Evolutionary conservation across 805 yeast genomes (phyloP), one percentile per base, ranked within the genome.

Genomic region (Scheffersomyces ergatensis): DNA sequence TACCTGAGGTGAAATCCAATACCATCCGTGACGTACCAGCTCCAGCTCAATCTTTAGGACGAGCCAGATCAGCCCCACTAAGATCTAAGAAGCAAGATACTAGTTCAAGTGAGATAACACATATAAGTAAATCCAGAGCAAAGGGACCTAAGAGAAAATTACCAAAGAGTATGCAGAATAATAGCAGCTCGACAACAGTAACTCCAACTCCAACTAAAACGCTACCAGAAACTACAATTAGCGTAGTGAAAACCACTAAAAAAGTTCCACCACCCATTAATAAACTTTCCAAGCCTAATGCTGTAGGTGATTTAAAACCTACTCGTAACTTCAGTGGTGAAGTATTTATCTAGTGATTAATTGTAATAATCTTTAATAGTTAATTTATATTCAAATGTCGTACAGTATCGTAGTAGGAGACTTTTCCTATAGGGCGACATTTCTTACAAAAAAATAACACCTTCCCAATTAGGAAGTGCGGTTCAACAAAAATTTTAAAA

Each of bases 111-210:
- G 64, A 63, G 32, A 56, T 77, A 34, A 58, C 58, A 0, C 81
- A 77, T 52, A 55, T 72, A 2, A 76, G 67, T 34, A 78, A 77
- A 49, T 41, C 56, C 0, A 58, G 83, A 39, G 60, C 80, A 14
- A 70, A 62, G 40, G 83, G 83, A 0, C 83, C 83, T 0, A 74
- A 68, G 50, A 57, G 82, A 46, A 59, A 73, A 37, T 58, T 72
- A 15, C 81, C 82, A 1, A 62, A 63, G 38, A 45, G 23, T 8
- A 34, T 44, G 25, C 29, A 30, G 8, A 39, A 17, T 14, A 17
- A 37, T 11, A n/a, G n/a, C n/a, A n/a, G n/a, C n/a, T n/a, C n/a
- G n/a, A 33, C 34, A 9, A 23, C 39, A 14, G 13, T 23, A 5
- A 18, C 30, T 5, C 2, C 20, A n/a, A 32, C 20, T 16, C 27